A percentile compares a stretch with the other conserved stretches of the same genome.
These are phyloP conservation scores for Exophiala lecanii-corni DNA, from an alignment of 2,329 filamentous ascomycete genomes.

Conservation along the genomic window DNA sequence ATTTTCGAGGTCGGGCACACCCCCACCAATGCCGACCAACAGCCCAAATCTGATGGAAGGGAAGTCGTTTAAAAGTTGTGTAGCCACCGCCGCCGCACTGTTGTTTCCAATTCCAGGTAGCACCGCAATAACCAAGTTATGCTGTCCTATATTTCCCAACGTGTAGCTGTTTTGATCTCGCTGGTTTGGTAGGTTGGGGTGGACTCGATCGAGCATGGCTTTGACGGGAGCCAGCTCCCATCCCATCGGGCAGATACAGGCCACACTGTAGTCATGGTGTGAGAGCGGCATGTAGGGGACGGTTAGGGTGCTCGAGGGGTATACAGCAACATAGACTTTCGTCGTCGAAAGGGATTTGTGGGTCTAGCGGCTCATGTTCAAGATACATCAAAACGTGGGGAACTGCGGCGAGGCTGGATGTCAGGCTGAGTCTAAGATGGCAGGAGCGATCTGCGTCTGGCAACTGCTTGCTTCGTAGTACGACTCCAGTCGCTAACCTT, in stretches of 20 bases:
- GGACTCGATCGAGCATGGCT: constrained; percentile 18
- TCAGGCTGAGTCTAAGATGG: too few species aligned
- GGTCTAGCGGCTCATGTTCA: too few species aligned
- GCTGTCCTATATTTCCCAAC: constrained; percentile 16
- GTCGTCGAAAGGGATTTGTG: too few species aligned
- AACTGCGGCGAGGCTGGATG: too few species aligned
- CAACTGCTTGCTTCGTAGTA: too few species aligned
- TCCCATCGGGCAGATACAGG: constrained; percentile 22
- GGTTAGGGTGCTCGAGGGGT: too few species aligned
- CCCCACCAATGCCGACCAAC: constrained; percentile 43
- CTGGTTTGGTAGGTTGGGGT: constrained; percentile 2
- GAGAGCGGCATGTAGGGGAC: background rate
- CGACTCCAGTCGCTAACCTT: too few species aligned
- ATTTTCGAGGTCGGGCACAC: constrained; percentile 18
- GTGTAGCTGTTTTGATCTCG: constrained; percentile 18
- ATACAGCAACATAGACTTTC: too few species aligned
- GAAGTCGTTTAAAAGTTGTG: constrained; percentile 20
- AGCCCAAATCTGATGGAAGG: constrained; percentile 28
- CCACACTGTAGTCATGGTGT: constrained; percentile 18
- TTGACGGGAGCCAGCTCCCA: constrained; percentile 22
- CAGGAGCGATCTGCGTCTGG: too few species aligned
- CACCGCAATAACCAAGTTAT: constrained; percentile 23
- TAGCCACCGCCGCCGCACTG: constrained; percentile 12
- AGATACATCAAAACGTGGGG: too few species aligned
- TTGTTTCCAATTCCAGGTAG: constrained; percentile 16